These are phyloP conservation scores for Actinomucor elegans DNA, from an alignment of 371 early-diverging fungal genomes.

Conservation along the genomic window DNA sequence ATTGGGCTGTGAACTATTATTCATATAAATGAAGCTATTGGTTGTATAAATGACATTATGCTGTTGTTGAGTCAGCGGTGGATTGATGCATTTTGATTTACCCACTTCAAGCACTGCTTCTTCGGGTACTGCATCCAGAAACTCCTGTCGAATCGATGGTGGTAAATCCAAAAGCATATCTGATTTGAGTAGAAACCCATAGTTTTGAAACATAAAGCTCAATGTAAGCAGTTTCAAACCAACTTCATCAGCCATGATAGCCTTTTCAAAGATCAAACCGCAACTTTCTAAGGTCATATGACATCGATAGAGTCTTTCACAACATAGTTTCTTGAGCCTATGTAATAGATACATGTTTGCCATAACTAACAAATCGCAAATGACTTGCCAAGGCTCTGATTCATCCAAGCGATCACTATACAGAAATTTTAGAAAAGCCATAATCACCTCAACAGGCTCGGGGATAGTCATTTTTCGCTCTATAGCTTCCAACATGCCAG, in stretches of 20 bases:
- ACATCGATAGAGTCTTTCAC: constrained; percentile 44
- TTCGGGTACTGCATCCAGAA: constrained; percentile 44
- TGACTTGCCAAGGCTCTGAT: constrained; percentile 38
- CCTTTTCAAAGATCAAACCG: constrained; percentile 55
- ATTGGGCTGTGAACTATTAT: neutral
- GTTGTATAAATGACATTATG: neutral
- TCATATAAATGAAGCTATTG: constrained; percentile 1
- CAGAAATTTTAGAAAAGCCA: constrained; percentile 58
- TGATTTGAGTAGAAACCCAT: constrained; percentile 53
- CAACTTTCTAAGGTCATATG: constrained; percentile 56
- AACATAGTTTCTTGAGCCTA: constrained; percentile 59
- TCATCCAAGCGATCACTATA: constrained; percentile 62
- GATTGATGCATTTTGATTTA: neutral
- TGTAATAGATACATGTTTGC: constrained; percentile 58
- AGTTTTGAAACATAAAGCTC: constrained; percentile 54
- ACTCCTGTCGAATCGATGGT: constrained; percentile 24
- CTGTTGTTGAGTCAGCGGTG: neutral
- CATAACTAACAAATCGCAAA: constrained; percentile 57
- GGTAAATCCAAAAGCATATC: constrained; percentile 45
- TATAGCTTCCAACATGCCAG: constrained; percentile 62
- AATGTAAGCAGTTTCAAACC: constrained; percentile 51
- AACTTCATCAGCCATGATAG: constrained; percentile 51
- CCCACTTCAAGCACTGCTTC: constrained; percentile 40
- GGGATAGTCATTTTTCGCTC: constrained; percentile 48
- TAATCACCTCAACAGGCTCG: constrained; percentile 54